Percentiles rank a stretch among this genome's conserved stretches.
Evolutionary conservation across 2,329 filamentous ascomycete species (phyloP).

Genomic region (Fusarium miscanthi): DNA sequence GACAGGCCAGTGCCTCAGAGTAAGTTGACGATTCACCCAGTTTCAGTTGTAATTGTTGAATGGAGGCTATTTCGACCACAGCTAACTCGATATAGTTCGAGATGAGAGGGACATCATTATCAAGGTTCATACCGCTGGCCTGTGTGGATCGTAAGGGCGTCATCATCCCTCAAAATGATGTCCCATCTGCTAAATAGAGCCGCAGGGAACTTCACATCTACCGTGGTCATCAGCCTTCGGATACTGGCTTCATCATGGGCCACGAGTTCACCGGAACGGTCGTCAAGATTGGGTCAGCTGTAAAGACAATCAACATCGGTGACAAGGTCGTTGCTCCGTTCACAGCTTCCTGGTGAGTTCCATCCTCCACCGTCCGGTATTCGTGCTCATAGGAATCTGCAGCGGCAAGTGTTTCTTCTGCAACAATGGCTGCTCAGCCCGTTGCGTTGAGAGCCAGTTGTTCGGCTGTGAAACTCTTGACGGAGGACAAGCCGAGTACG

Average conservation of each 20-base stretch:
- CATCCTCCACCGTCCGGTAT: neutral
- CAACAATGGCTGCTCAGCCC: slow-evolving; percentile 77
- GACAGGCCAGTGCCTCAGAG: slow-evolving; percentile 80
- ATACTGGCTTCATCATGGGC: slow-evolving; percentile 74
- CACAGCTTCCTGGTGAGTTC: slow-evolving; percentile 77
- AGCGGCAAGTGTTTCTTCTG: slow-evolving; percentile 85
- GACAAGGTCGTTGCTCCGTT: slow-evolving; percentile 87
- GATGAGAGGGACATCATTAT: slow-evolving; percentile 81
- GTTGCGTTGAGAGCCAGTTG: slow-evolving; percentile 76
- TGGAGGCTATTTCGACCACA: neutral
- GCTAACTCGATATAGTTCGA: slow-evolving; percentile 60
- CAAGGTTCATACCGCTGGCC: slow-evolving; percentile 82
- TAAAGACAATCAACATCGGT: slow-evolving; percentile 76
- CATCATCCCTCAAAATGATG: neutral
- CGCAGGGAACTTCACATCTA: slow-evolving; percentile 86
- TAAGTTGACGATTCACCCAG: slow-evolving; percentile 24
- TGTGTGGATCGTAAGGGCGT: slow-evolving; percentile 85
- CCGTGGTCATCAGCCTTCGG: slow-evolving; percentile 80
- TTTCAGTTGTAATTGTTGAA: neutral
- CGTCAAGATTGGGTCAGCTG: slow-evolving; percentile 72
- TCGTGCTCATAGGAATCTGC: slow-evolving; percentile 1
- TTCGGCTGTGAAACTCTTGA: slow-evolving; percentile 78
- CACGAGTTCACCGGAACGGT: slow-evolving; percentile 89
- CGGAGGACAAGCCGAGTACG: slow-evolving; percentile 84
- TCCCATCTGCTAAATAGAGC: neutral